These are phyloP conservation scores for Aspergillus ochraceus DNA, from an alignment of 2,329 filamentous ascomycete genomes.

Conservation along the genomic window DNA sequence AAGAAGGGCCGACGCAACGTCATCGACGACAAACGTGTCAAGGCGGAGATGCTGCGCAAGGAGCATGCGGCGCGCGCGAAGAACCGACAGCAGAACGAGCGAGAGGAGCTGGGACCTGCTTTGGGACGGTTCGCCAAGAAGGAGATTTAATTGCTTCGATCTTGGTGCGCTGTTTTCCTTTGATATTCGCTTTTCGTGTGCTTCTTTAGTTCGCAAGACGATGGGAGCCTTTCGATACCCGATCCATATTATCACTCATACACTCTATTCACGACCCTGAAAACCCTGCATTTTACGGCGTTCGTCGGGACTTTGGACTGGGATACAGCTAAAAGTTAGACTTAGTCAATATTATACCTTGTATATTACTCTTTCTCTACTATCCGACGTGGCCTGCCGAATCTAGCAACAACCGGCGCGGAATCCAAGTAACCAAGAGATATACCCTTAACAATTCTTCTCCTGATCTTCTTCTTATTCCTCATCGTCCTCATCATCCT, in stretches of 20 bases:
- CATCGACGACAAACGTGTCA: conserved; percentile 90
- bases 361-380: not conserved
- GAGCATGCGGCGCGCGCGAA: conserved; percentile 67
- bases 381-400: not conserved
- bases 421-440: too few relatives aligned
- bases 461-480: too few relatives aligned
- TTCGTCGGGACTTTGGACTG: not conserved
- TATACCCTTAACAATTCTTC: too few relatives aligned
- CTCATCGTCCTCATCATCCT: too few relatives aligned
- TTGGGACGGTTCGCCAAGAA: conserved; percentile 81
- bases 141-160: conserved; percentile 32
- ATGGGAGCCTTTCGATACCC: conserved; percentile 19
- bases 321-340: not conserved
- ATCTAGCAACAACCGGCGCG: too few relatives aligned
- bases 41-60: conserved; percentile 78
- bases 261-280: not conserved
- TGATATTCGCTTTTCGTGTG: conserved; percentile 8
- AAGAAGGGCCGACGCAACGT: conserved; percentile 94
- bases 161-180: not conserved
- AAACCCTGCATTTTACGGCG: conserved; percentile 5
- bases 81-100: conserved; percentile 65
- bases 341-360: not conserved
- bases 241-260: not conserved
- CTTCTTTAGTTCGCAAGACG: not conserved
- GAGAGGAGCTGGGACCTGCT: conserved; percentile 79